Conservation (phyloP, 2,329 filamentous ascomycete genomes). For the Beauveria sp. region DNA sequence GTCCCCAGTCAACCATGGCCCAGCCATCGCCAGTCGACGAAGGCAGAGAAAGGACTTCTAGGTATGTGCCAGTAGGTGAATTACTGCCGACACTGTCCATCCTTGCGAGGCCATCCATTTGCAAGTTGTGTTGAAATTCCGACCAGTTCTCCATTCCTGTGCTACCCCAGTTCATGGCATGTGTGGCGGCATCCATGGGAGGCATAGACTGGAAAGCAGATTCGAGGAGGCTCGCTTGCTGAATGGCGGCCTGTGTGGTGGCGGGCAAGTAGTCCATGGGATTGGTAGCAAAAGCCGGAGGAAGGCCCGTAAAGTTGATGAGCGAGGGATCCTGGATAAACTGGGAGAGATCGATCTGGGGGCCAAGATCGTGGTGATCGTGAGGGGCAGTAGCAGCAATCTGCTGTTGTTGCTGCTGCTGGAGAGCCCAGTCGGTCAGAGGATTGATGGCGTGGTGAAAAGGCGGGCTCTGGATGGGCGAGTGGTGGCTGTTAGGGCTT, state of each 20-base stretch:
- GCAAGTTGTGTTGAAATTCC: conserved; percentile 59
- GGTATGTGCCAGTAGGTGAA: conserved; percentile 48
- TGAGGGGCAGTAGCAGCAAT: conserved; percentile 10
- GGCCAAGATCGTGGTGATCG: conserved; percentile 26
- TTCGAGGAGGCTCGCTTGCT: conserved; percentile 52
- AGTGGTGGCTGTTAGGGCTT: conserved; percentile 45
- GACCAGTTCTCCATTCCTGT: conserved; percentile 67
- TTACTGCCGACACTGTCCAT: conserved; percentile 37
- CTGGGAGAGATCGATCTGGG: conserved; percentile 38
- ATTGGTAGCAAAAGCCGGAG: conserved; percentile 42
- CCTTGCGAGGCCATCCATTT: conserved; percentile 43
- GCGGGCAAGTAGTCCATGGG: conserved; percentile 54
- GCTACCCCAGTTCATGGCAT: conserved; percentile 51
- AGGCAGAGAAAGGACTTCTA: conserved; percentile 77
- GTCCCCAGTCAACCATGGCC: conserved; percentile 70
- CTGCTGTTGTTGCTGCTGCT: conserved; percentile 40
- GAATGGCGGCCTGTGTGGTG: conserved; percentile 56
- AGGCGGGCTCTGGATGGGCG: conserved; percentile 45
- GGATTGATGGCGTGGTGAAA: conserved; percentile 44
- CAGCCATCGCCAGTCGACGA: conserved; percentile 83
- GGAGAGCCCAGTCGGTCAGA: conserved; percentile 55
- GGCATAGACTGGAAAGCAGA: conserved; percentile 53
- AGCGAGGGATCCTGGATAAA: conserved; percentile 52
- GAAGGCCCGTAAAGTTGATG: conserved; percentile 47
- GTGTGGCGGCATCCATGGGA: conserved; percentile 46